Evolutionary conservation across 768 basidiomycete genomes (phyloP), one percentile per base, ranked within the genome.

Genomic region (Psilocybe tampanensis): DNA sequence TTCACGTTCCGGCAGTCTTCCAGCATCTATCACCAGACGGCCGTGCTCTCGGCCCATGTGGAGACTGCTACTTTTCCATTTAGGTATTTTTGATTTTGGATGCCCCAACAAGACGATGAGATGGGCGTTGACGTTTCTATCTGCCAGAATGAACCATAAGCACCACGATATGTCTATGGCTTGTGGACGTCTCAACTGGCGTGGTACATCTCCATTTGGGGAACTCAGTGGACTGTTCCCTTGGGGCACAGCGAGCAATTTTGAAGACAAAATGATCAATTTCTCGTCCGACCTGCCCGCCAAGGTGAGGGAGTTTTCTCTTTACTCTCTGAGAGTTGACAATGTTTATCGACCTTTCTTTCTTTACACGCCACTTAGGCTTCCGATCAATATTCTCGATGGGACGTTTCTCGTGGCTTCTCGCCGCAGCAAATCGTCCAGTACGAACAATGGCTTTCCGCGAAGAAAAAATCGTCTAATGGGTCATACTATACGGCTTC

Each of bases 381-480:
- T 8, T 41, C 55, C 29, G 51, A 60, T 7, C 66, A 58, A 15
- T 83, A 76, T 62, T 68, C 80, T 41, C 75, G 80, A 34, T 62
- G 79, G 33, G 81, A 86, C 53, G 81, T 90, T 44, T 80, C 83
- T 2, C 78, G 90, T 60, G 89, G 89, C 2, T 78, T 90, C 62
- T 73, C 80, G 8, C 60, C 70, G 22, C 55, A 67, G 5, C 70
- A 72, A 17, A 62, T 75, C 18, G 59, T 59, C 15, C 62, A 66
- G 2, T 84, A 81, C 61, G 67, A 79, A 19, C 68, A 67, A 13
- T 79, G 79, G 80, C 66, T 63, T 32, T 62, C 61, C 23, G 56
- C 66, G 52, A 47, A 26, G 51, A 55, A 41, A 47, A 58, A 69
- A 56, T 60, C 63, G 47, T 50, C 75, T 33, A 64, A 65, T 36